A percentile compares a stretch with the other conserved stretches of the same genome.
Evolutionary conservation across 768 basidiomycete species (phyloP).

Genomic region (Mycena rosella): DNA sequence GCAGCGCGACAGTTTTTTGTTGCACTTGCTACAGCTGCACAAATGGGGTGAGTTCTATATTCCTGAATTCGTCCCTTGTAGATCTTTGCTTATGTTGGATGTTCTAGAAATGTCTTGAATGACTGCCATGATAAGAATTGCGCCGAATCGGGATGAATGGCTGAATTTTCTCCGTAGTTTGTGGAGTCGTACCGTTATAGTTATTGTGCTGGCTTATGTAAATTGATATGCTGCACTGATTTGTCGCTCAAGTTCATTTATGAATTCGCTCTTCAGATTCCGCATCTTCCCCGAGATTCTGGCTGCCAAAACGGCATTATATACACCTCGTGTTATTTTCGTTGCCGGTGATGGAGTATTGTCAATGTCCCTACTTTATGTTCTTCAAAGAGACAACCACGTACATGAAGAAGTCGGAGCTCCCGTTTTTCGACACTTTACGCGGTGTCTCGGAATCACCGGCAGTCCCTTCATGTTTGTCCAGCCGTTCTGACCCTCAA

Average conservation of each 20-base stretch:
- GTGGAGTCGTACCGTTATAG: slow-evolving; percentile 16
- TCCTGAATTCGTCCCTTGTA: slow-evolving; percentile 19
- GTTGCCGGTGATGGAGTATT: slow-evolving; percentile 8
- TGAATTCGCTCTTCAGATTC: slow-evolving; percentile 17
- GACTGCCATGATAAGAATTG: slow-evolving; percentile 20
- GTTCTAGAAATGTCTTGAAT: slow-evolving; percentile 10
- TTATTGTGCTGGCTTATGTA: slow-evolving; percentile 19
- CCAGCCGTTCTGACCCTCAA: no score
- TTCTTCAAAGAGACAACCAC: slow-evolving; percentile 14
- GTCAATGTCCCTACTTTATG: slow-evolving; percentile 13
- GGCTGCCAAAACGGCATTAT: slow-evolving; percentile 1
- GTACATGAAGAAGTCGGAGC: slow-evolving; percentile 15
- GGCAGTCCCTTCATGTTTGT: not conserved
- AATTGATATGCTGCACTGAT: slow-evolving; percentile 18
- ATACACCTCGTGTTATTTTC: no score
- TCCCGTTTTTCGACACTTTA: slow-evolving; percentile 14
- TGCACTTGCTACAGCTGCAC: slow-evolving; percentile 18
- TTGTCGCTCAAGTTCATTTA: slow-evolving; percentile 19
- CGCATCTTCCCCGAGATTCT: slow-evolving; percentile 10
- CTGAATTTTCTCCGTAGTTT: slow-evolving; percentile 16
- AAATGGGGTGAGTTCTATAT: slow-evolving; percentile 14
- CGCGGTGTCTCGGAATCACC: slow-evolving; percentile 7
- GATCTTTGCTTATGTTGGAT: slow-evolving; percentile 22
- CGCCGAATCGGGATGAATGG: slow-evolving; percentile 14
- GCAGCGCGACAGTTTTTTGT: slow-evolving; percentile 15